phyloP scores from a whole-genome alignment of 208 protist genomes.

The Acanthamoeba triangularis region DNA sequence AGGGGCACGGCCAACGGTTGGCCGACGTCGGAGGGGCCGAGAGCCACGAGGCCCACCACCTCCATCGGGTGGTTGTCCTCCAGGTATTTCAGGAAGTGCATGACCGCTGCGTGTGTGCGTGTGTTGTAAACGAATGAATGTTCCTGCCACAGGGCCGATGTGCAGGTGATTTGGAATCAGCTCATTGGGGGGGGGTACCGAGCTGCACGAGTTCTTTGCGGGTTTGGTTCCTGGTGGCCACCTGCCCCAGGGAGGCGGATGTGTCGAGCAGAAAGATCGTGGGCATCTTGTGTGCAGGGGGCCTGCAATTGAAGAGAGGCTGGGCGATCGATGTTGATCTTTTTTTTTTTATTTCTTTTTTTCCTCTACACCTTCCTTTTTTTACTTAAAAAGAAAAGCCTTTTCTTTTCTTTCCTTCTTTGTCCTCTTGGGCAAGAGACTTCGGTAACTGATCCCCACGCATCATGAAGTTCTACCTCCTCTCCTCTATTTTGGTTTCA shows the following conservation, averaged over 20 bases:
- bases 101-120: not conserved
- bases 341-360: too few relatives aligned
- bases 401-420: too few relatives aligned
- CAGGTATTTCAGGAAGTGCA: slow-evolving; percentile 7
- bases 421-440: too few relatives aligned
- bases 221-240: not conserved
- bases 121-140: not conserved
- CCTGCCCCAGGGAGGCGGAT: not conserved
- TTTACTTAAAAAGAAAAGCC: too few relatives aligned
- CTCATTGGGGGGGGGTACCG: not conserved
- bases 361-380: too few relatives aligned
- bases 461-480: too few relatives aligned
- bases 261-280: slow-evolving; percentile 47
- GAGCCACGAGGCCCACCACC: slow-evolving; percentile 9
- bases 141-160: not conserved
- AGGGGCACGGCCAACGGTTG: not conserved
- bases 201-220: slow-evolving; percentile 31
- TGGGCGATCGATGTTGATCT: too few relatives aligned
- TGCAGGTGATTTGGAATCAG: not conserved
- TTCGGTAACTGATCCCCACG: too few relatives aligned
- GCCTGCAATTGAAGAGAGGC: too few relatives aligned
- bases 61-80: slow-evolving; percentile 21
- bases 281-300: slow-evolving; percentile 36
- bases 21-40: not conserved
- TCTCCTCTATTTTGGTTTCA: too few relatives aligned